Conservation (phyloP, 305 asterid genomes). For the Ilex paraguariensis region DNA sequence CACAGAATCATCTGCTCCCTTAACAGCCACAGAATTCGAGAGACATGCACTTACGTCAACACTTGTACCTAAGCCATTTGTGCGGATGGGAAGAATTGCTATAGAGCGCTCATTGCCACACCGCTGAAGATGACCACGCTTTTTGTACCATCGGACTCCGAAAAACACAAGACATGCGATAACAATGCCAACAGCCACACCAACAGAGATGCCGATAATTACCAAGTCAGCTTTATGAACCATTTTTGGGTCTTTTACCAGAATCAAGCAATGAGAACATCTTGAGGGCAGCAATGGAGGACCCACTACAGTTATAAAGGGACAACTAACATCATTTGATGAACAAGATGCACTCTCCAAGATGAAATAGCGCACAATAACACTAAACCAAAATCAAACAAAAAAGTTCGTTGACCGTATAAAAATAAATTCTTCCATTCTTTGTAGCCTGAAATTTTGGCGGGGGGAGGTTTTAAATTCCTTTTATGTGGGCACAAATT, state of each 20-base stretch:
- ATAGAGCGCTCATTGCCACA: conserved; percentile 45
- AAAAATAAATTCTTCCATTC: too few relatives aligned
- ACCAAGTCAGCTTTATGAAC: conserved; percentile 60
- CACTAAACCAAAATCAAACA: too few relatives aligned
- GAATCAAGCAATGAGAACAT: conserved; percentile 42
- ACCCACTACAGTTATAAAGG: not conserved
- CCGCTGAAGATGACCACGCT: conserved; percentile 32
- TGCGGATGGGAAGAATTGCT: conserved; percentile 75
- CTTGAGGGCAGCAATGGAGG: conserved; percentile 29
- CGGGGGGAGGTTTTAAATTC: too few relatives aligned
- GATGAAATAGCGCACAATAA: too few relatives aligned
- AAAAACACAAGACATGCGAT: conserved; percentile 59
- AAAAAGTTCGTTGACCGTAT: too few relatives aligned
- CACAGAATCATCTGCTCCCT: conserved; percentile 27
- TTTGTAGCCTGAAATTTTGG: too few relatives aligned
- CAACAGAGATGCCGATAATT: conserved; percentile 75
- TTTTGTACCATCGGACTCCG: conserved; percentile 70
- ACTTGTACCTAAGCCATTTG: conserved; percentile 66
- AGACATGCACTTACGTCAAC: conserved; percentile 61
- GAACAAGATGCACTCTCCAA: too few relatives aligned
- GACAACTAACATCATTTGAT: too few relatives aligned
- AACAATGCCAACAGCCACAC: conserved; percentile 69
- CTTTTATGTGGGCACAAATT: too few relatives aligned
- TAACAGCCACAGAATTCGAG: conserved; percentile 38
- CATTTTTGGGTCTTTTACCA: conserved; percentile 54